phyloP scores from a whole-genome alignment of 768 basidiomycete species.

The Arthromyces matolae region DNA sequence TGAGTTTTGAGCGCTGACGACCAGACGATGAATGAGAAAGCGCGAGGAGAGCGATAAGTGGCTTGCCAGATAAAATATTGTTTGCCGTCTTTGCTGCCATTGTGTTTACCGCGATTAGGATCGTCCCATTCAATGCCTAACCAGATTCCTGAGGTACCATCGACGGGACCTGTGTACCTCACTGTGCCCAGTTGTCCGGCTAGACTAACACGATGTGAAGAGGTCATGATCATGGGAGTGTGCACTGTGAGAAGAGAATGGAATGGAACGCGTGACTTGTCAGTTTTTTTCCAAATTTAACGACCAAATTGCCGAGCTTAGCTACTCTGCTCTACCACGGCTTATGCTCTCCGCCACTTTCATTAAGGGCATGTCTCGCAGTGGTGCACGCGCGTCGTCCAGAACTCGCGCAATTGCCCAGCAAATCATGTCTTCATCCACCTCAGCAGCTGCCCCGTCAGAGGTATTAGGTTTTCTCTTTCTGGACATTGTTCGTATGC shows the following conservation, averaged over 20 bases:
- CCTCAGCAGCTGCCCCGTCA: conserved; percentile 21
- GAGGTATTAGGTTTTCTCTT: conserved; percentile 32
- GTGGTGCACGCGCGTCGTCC: conserved; percentile 31
- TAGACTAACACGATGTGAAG: conserved; percentile 49
- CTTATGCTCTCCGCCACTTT: conserved; percentile 21
- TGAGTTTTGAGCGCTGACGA: conserved; percentile 54
- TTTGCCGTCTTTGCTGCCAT: conserved; percentile 73
- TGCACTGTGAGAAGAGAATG: conserved; percentile 9
- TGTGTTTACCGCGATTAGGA: conserved; percentile 78
- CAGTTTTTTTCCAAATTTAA: conserved; percentile 9
- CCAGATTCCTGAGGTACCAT: conserved; percentile 68
- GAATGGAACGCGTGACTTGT: conserved; percentile 29
- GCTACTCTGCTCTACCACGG: conserved; percentile 5
- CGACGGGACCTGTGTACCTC: conserved; percentile 62
- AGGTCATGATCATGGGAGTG: conserved; percentile 3
- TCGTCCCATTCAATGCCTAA: conserved; percentile 99
- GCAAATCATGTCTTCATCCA: conserved; percentile 45
- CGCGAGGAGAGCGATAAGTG: conserved; percentile 8
- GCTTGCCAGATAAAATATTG: conserved; percentile 80
- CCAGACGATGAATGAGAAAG: conserved; percentile 13
- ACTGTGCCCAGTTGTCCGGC: conserved; percentile 63
- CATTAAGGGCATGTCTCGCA: conserved; percentile 40
- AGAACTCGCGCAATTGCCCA: conserved; percentile 43
- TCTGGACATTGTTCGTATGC: conserved; percentile 10
- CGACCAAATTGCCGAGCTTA: background rate